Evolutionary conservation across 371 early-diverging fungal species (phyloP), one percentile per base, ranked within the genome.

Genomic region (Syncephalis plumigaleata): DNA sequence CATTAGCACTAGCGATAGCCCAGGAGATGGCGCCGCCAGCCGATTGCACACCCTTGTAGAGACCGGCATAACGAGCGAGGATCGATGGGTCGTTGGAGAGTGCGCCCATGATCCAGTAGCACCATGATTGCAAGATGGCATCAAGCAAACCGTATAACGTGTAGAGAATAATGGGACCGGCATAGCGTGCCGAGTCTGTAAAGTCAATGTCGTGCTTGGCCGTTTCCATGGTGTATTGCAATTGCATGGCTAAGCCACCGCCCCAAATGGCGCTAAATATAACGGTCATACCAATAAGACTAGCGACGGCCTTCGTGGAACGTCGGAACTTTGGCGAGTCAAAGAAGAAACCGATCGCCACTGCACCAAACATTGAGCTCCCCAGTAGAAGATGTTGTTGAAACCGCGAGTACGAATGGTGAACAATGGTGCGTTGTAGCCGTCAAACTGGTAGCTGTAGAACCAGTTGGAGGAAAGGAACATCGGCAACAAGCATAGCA

Each of bases 401-500:
- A 83, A 65, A 1, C 64, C 64, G 39, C 81, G 65, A 5, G 79
- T 69, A 20, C 75, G 68, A 31, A 66, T 49, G 39, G 67, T 64
- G 52, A 81, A 81, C 49, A 68, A 68, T 38, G 63, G 46, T 7
- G 61, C 65, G 47, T 71, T 74, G 49, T 68, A 48, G 57, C 51
- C 38, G 50, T 59, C 62, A 51, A 73, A 73, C 51, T 82, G 82
- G 57, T 81, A 83, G 15, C 77, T 64, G 59, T 81, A 83, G 63
- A 79, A 70, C 69, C 77, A 81, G 54, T 84, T 84, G 52, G 80
- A 77, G 18, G 79, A 63, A 46, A 81, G 64, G 58, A 77, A 81
- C 56, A 81, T 66, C 36, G 83, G 83, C 15, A 77, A 45, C 42
- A 84, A 57, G 21, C 59, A 43, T n/a, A 74, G 53, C 63, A 82